Conservation (phyloP, 2,329 filamentous ascomycete genomes). For the Colletotrichum sp. region DNA sequence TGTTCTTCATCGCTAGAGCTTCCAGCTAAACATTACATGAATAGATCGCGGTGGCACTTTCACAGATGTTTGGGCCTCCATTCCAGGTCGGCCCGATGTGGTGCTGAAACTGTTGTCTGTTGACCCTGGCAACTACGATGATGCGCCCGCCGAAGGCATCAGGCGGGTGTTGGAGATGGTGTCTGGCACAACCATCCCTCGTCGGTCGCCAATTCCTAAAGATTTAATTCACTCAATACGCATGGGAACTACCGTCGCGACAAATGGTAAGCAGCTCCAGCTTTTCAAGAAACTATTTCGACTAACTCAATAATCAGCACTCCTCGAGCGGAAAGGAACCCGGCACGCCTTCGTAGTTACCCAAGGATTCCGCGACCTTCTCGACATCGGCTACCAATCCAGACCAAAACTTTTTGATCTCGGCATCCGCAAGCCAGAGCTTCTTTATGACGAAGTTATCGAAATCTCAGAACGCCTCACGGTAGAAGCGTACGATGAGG, state of each 20-base stretch:
- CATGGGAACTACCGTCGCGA: conserved; percentile 79
- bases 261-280: conserved; percentile 56
- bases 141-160: conserved; percentile 77
- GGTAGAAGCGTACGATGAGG: conserved; percentile 53
- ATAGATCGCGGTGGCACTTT: conserved; percentile 56
- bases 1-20: fast-evolving
- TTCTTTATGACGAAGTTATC: conserved; percentile 72
- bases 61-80: conserved; percentile 58
- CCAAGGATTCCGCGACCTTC: conserved; percentile 68
- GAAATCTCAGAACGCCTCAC: conserved; percentile 78
- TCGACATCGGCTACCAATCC: conserved; percentile 76
- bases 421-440: conserved; percentile 70
- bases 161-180: conserved; percentile 47
- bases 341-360: conserved; percentile 70
- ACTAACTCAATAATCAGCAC: conserved; percentile 31
- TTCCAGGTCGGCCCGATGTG: conserved; percentile 56
- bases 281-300: neutral
- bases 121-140: conserved; percentile 73
- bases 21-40: fast-evolving
- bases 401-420: conserved; percentile 77
- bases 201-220: neutral
- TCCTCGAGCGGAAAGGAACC: conserved; percentile 76
- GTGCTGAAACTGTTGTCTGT: conserved; percentile 76
- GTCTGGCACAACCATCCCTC: conserved; percentile 16
- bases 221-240: conserved; percentile 69